Evolutionary conservation across 2,329 filamentous ascomycete genomes (phyloP).

Genomic region (Atkinsonella texensis): DNA sequence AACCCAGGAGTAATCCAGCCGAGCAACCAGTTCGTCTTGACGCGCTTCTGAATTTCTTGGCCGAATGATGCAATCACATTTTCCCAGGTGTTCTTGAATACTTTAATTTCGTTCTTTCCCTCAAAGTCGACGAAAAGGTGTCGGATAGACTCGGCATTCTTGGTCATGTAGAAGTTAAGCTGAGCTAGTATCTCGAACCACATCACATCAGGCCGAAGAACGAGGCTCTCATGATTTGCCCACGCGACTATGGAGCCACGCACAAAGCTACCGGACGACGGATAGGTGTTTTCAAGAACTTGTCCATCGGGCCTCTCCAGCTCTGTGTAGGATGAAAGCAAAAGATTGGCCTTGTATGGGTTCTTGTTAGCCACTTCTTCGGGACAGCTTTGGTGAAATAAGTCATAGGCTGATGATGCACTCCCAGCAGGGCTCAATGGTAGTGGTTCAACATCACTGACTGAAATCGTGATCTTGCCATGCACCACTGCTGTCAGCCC

Average conservation of each 20-base stretch:
- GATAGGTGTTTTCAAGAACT: constrained; percentile 13
- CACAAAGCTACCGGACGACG: constrained; percentile 29
- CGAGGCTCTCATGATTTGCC: constrained; percentile 36
- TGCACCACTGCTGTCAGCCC: constrained; percentile 3
- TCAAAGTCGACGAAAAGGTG: constrained; percentile 32
- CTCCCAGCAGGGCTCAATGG: constrained; percentile 12
- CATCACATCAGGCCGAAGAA: constrained; percentile 39
- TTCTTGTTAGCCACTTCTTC: constrained; percentile 16
- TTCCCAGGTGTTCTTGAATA: constrained; percentile 15
- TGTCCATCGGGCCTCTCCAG: constrained; percentile 8
- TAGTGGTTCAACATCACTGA: constrained; percentile 17
- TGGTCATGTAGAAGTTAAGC: constrained; percentile 37
- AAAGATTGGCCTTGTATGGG: constrained; percentile 13
- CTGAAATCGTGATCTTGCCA: constrained; percentile 12
- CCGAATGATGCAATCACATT: constrained; percentile 21
- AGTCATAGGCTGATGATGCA: constrained; percentile 17
- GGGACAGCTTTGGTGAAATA: constrained; percentile 21
- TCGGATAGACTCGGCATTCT: constrained; percentile 32
- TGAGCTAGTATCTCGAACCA: constrained; percentile 44
- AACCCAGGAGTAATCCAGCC: constrained; percentile 32
- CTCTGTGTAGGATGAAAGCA: constrained; percentile 19
- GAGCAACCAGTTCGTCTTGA: constrained; percentile 27
- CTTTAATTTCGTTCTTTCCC: constrained; percentile 28
- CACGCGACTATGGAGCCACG: constrained; percentile 34
- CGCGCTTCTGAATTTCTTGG: constrained; percentile 25